Evolutionary conservation across 139 green algal genomes (phyloP).

Genomic region (Dunaliella primolecta): DNA sequence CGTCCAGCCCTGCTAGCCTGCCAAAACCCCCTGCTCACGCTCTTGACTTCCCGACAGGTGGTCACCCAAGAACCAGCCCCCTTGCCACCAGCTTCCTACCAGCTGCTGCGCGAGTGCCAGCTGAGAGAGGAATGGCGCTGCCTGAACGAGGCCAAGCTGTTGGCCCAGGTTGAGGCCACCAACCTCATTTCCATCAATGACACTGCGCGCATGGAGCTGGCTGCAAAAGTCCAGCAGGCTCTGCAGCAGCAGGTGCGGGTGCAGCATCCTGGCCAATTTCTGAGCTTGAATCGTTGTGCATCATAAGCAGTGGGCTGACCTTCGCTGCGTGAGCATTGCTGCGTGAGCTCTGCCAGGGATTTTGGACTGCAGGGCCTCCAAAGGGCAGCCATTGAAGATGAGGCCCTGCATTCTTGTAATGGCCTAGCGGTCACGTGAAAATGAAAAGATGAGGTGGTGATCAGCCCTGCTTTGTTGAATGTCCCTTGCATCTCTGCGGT

Average conservation of each 20-base stretch:
- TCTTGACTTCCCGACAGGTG: background rate
- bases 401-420: too few relatives aligned
- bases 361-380: too few relatives aligned
- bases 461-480: too few relatives aligned
- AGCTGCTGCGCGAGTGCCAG: background rate
- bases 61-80: background rate
- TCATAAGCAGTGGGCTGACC: too few relatives aligned
- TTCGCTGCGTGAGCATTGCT: too few relatives aligned
- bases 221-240: background rate
- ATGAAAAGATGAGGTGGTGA: too few relatives aligned
- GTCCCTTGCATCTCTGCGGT: too few relatives aligned
- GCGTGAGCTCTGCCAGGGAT: too few relatives aligned
- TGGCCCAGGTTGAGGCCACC: background rate
- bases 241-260: slow-evolving; percentile 12
- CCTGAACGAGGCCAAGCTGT: background rate
- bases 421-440: too few relatives aligned
- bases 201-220: background rate
- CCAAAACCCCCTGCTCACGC: background rate
- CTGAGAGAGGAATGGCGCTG: slow-evolving; percentile 10
- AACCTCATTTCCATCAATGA: background rate
- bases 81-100: background rate
- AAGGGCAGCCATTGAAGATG: too few relatives aligned
- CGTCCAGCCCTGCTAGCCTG: too few relatives aligned
- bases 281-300: background rate
- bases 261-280: background rate